Evolutionary conservation across 768 basidiomycete species (phyloP), one percentile per base, ranked within the genome.

Genomic region (Imleria badia): DNA sequence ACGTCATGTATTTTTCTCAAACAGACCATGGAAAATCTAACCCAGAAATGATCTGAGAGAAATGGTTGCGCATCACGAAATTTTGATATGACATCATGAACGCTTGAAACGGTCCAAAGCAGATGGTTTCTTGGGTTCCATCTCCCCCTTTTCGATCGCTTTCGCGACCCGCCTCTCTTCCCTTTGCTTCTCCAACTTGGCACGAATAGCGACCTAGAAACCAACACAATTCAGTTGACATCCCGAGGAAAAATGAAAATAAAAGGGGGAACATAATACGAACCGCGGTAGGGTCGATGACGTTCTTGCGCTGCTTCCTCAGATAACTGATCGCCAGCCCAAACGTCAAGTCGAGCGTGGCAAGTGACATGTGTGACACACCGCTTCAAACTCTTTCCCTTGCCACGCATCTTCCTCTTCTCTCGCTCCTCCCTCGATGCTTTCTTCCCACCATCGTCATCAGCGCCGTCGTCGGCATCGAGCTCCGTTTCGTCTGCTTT

Each of bases 281-380:
- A 51, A 91, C 89, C 22, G 81, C 78, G 22, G 81, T 78, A 22
- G 92, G 91, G 68, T 98, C 94, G 58, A 98, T 83, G 45, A 98
- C 91, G 65, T 98, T 97, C 78, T 95, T 94, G 68, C 92, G 84
- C 72, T 96, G 90, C 76, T 94, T 97, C 64, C 91, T 81, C 58
- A 97, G 70, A 69, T 84, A 89, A 43, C 81, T 83, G 47, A 26
- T 47, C 26, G 26, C 8, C 19, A 14, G 7, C 31, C 15, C 12
- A n/a, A 22, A 33, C n/a, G 30, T 38, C 11, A 65, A 4, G 22
- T 6, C 35, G 12, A n/a, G n/a, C 5, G 22, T 6, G 17, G n/a
- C 2, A 31, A 11, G n/a, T 9, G 10, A 47, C 14, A 12, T 0
- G 7, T 3, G 17, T 5, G 29, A 65, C 66, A 63, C 63, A 85